Conservation (phyloP, 2,329 filamentous ascomycete species). For the Fusarium hainanense region DNA sequence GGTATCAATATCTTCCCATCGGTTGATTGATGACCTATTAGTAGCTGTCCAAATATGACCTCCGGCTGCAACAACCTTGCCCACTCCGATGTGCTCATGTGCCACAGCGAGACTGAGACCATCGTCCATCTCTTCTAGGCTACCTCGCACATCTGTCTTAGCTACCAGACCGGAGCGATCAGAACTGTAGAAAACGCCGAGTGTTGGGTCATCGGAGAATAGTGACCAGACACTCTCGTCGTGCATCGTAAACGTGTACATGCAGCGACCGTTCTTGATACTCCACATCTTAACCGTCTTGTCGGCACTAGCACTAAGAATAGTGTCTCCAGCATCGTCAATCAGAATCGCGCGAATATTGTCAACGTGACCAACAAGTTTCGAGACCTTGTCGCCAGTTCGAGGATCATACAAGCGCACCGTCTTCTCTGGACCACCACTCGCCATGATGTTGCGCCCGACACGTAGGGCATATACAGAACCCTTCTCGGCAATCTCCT, state of each 20-base stretch:
- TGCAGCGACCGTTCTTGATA: constrained; percentile 91
- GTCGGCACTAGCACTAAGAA: constrained; percentile 94
- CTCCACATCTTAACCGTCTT: constrained; percentile 99
- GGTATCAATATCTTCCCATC: constrained; percentile 89
- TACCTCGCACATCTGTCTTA: constrained; percentile 88
- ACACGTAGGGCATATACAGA: constrained; percentile 92
- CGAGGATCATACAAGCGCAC: constrained; percentile 92
- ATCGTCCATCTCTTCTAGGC: constrained; percentile 77
- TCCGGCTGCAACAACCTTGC: constrained; percentile 73
- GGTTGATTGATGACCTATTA: constrained; percentile 89
- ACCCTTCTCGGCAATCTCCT: constrained; percentile 88
- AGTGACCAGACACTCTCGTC: constrained; percentile 98
- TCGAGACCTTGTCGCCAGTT: constrained; percentile 90
- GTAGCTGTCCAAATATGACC: constrained; percentile 92
- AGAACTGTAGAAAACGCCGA: constrained; percentile 93
- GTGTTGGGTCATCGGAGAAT: constrained; percentile 85
- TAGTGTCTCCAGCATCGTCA: constrained; percentile 86
- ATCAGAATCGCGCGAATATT: constrained; percentile 92
- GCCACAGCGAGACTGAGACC: constrained; percentile 90
- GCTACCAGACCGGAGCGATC: constrained; percentile 94
- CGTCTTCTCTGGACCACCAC: constrained; percentile 92
- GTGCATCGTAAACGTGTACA: constrained; percentile 99
- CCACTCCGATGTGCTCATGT: constrained; percentile 88
- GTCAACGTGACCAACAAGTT: constrained; percentile 96
- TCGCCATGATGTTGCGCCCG: constrained; percentile 83